These are phyloP conservation scores for Talaromyces liani DNA, from an alignment of 495 filamentous ascomycete species.

Conservation along the genomic window DNA sequence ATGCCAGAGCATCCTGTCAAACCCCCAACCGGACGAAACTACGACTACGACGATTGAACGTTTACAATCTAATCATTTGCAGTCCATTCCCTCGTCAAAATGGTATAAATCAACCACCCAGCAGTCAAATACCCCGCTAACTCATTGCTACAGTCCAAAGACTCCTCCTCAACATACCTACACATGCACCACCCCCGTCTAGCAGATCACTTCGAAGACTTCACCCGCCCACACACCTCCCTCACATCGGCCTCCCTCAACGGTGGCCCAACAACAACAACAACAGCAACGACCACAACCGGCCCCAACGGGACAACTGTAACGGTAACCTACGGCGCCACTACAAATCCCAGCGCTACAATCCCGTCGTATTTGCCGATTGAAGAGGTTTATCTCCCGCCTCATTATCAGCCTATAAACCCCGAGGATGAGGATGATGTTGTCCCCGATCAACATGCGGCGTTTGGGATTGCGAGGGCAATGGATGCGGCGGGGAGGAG, in stretches of 20 bases:
- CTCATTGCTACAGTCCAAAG: conserved; percentile 60
- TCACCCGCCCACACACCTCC: conserved; percentile 39
- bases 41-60: no score
- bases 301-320: conserved; percentile 15
- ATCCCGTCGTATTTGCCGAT: conserved; percentile 42
- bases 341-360: conserved; percentile 22
- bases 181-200: conserved; percentile 75
- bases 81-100: no score
- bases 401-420: conserved; percentile 85
- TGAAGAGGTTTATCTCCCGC: conserved; percentile 78
- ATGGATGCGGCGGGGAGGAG: conserved; percentile 42
- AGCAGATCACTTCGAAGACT: conserved; percentile 91
- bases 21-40: no score
- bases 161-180: conserved; percentile 77
- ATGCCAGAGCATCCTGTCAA: background rate
- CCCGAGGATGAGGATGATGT: conserved; percentile 98
- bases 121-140: no score
- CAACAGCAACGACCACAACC: conserved; percentile 12
- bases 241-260: background rate
- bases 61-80: no score
- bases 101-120: no score
- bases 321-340: conserved; percentile 24
- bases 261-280: conserved; percentile 15
- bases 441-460: conserved; percentile 94
- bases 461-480: conserved; percentile 88